phyloP scores from a whole-genome alignment of 768 basidiomycete species.

The Pleurotus salmoneostramineus region DNA sequence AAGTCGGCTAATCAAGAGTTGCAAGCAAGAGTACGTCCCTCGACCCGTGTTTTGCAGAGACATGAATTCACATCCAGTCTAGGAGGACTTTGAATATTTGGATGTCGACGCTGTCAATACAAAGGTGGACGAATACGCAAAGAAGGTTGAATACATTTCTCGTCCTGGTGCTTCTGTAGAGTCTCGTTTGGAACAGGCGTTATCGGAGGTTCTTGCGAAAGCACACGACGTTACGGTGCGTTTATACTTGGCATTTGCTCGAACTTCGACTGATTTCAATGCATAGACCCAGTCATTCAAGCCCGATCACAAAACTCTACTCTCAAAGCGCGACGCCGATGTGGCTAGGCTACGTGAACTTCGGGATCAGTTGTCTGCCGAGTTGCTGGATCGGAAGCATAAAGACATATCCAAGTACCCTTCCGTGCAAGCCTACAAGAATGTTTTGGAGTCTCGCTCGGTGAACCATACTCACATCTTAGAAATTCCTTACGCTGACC shows the following conservation, averaged over 20 bases:
- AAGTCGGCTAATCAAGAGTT: constrained; percentile 40
- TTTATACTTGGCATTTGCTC: constrained; percentile 11
- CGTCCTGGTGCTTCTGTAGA: background rate
- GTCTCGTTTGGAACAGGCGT: constrained; percentile 9
- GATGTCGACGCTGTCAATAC: background rate
- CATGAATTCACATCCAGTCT: background rate
- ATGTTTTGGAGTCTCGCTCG: constrained; percentile 58
- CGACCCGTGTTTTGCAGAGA: background rate
- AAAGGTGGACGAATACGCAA: background rate
- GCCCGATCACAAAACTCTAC: constrained; percentile 53
- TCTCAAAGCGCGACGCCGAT: constrained; percentile 65
- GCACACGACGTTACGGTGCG: constrained; percentile 43
- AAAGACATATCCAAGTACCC: constrained; percentile 56
- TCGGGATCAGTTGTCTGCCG: constrained; percentile 63
- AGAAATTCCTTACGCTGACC: constrained; percentile 7
- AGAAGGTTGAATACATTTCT: background rate
- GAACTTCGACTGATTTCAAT: constrained; percentile 8
- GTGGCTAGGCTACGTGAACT: constrained; percentile 65
- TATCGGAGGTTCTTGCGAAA: constrained; percentile 26
- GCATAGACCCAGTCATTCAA: constrained; percentile 46
- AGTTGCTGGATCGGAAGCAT: constrained; percentile 64
- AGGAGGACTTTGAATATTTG: too few species aligned
- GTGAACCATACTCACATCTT: constrained; percentile 25
- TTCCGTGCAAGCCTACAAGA: constrained; percentile 61
- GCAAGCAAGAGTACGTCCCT: constrained; percentile 38